A percentile compares a stretch with the other conserved stretches of the same genome.
phyloP scores from a whole-genome alignment of 2,329 filamentous ascomycete species.

The Cladosporium sp. region DNA sequence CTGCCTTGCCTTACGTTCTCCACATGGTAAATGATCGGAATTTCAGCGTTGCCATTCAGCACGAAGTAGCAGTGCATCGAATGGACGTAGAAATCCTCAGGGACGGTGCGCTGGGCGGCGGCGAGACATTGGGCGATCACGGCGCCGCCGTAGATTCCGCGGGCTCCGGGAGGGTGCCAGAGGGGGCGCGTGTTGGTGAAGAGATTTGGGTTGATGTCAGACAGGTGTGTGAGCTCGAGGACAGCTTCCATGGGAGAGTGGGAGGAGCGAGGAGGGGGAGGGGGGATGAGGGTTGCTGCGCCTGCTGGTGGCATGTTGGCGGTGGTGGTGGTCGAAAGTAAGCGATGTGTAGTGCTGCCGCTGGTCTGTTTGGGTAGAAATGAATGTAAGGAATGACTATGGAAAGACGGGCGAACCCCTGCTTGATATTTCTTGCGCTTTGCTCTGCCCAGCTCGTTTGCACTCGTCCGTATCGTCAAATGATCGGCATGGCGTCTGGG shows the following conservation, averaged over 20 bases:
- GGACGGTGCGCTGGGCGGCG: slow-evolving; percentile 85
- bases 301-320: background rate
- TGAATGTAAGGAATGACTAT: background rate
- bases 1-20: slow-evolving; percentile 89
- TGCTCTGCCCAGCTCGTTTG: background rate
- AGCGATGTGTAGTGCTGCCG: background rate
- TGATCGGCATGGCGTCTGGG: slow-evolving; percentile 4
- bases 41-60: slow-evolving; percentile 78
- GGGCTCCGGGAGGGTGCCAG: slow-evolving; percentile 89
- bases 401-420: slow-evolving; percentile 6
- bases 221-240: slow-evolving; percentile 78
- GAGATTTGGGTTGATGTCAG: slow-evolving; percentile 76
- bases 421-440: slow-evolving; percentile 11
- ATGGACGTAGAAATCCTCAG: slow-evolving; percentile 77
- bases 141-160: slow-evolving; percentile 90
- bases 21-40: slow-evolving; percentile 92
- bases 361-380: background rate
- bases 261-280: slow-evolving; percentile 69
- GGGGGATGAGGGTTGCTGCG: slow-evolving; percentile 60
- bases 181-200: slow-evolving; percentile 91
- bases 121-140: slow-evolving; percentile 90
- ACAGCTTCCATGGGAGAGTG: slow-evolving; percentile 86
- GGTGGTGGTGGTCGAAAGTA: background rate
- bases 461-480: slow-evolving; percentile 8
- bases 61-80: slow-evolving; percentile 99